Evolutionary conservation across 1,284 basidiomycete genomes (phyloP).

Genomic region (Porogramme epimiltina): DNA sequence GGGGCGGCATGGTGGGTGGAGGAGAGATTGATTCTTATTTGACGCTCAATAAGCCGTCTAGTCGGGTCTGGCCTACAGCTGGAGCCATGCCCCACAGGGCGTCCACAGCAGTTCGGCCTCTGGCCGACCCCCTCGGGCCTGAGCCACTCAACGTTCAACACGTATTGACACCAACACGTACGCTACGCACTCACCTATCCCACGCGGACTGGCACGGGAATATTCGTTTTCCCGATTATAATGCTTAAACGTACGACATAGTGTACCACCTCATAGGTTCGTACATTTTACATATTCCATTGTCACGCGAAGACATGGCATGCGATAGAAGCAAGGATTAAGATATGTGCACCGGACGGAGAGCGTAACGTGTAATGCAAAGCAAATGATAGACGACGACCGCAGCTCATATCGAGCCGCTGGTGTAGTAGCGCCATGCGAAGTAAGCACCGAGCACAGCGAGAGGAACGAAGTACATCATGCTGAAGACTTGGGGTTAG

Average conservation of each 20-base stretch:
- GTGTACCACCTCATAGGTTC: too few relatives aligned
- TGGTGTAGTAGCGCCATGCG: constrained; percentile 74
- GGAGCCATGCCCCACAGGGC: too few relatives aligned
- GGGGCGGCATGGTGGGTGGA: constrained; percentile 52
- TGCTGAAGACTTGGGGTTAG: constrained; percentile 37
- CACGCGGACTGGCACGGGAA: too few relatives aligned
- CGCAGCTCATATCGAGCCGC: constrained; percentile 36
- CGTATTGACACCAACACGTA: too few relatives aligned
- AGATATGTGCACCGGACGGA: not conserved
- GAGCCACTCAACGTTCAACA: too few relatives aligned
- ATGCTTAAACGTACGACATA: too few relatives aligned
- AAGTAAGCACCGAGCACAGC: constrained; percentile 78
- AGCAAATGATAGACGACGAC: constrained; percentile 4
- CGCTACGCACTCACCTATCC: too few relatives aligned
- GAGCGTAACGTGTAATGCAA: constrained; percentile 12
- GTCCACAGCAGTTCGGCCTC: too few relatives aligned
- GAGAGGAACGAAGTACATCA: constrained; percentile 82
- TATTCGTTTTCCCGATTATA: too few relatives aligned
- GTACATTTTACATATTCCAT: constrained; percentile 16
- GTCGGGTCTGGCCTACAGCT: too few relatives aligned
- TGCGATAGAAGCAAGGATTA: not conserved
- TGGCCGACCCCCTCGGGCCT: too few relatives aligned
- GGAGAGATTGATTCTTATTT: not conserved
- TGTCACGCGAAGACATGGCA: constrained; percentile 11
- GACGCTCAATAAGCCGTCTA: too few relatives aligned